These are phyloP conservation scores for Adenanthera pavonina DNA, from an alignment of 306 rosid genomes.

Conservation along the genomic window DNA sequence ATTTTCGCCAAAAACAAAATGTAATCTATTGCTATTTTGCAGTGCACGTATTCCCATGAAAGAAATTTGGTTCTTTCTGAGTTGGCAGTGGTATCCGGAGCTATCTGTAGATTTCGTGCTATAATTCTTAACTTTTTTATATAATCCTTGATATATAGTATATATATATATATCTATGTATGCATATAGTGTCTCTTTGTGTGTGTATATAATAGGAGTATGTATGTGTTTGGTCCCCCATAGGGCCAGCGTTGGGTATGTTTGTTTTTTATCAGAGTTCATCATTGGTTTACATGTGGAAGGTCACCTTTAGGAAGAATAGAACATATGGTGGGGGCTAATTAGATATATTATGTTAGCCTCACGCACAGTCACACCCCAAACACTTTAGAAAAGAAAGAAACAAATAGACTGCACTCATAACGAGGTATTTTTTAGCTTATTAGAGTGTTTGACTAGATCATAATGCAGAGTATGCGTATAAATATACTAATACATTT, in stretches of 20 bases:
- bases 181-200: too few relatives aligned
- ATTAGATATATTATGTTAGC: not conserved
- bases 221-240: not conserved
- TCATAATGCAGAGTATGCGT: constrained; percentile 41
- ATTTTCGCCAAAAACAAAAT: not conserved
- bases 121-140: not conserved
- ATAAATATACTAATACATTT: not conserved
- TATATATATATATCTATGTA: too few relatives aligned
- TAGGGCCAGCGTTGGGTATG: not conserved
- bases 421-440: constrained; percentile 53
- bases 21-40: not conserved
- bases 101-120: constrained; percentile 2
- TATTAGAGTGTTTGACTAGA: constrained; percentile 56
- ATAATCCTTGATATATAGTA: too few relatives aligned
- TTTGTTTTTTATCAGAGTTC: constrained; percentile 21
- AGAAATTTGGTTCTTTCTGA: not conserved
- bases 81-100: constrained; percentile 35
- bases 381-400: constrained; percentile 17
- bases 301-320: constrained; percentile 39
- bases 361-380: not conserved
- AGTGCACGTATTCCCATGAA: constrained; percentile 17
- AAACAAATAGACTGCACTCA: constrained; percentile 65
- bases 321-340: constrained; percentile 47
- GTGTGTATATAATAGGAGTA: too few relatives aligned
- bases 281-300: constrained; percentile 53